Conservation (phyloP, 306 rosid species). For the Mimosa pudica region DNA sequence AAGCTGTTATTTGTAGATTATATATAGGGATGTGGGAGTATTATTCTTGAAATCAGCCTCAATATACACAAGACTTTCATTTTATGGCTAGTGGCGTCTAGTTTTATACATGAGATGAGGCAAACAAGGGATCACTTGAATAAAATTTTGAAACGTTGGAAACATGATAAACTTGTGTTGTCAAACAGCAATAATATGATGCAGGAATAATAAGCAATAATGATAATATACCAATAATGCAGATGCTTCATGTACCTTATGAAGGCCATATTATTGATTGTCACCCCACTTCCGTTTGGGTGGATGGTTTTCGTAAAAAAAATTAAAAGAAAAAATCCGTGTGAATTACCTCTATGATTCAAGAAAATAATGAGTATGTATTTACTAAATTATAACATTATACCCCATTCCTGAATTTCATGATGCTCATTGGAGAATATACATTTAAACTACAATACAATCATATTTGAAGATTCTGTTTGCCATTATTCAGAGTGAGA, state of each 20-base stretch:
- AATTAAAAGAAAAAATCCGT: neutral
- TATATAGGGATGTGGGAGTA: too few relatives aligned
- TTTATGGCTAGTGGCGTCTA: neutral
- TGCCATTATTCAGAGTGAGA: neutral
- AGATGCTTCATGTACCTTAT: neutral
- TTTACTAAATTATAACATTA: too few relatives aligned
- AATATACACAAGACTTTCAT: too few relatives aligned
- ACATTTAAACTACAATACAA: neutral
- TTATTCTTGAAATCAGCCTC: too few relatives aligned
- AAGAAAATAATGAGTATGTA: neutral
- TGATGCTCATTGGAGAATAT: neutral
- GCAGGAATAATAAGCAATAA: neutral
- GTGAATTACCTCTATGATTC: neutral
- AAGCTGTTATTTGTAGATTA: too few relatives aligned
- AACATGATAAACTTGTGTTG: neutral
- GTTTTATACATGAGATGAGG: neutral
- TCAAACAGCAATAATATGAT: neutral
- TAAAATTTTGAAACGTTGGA: neutral
- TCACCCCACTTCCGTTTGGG: neutral
- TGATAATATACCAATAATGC: slow-evolving; percentile 4
- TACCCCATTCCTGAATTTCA: neutral
- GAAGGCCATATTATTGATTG: neutral
- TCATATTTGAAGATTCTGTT: neutral
- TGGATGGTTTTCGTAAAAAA: neutral
- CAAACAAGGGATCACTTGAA: neutral